phyloP scores from a whole-genome alignment of 2,329 filamentous ascomycete genomes.

The Epichloe amarillans region DNA sequence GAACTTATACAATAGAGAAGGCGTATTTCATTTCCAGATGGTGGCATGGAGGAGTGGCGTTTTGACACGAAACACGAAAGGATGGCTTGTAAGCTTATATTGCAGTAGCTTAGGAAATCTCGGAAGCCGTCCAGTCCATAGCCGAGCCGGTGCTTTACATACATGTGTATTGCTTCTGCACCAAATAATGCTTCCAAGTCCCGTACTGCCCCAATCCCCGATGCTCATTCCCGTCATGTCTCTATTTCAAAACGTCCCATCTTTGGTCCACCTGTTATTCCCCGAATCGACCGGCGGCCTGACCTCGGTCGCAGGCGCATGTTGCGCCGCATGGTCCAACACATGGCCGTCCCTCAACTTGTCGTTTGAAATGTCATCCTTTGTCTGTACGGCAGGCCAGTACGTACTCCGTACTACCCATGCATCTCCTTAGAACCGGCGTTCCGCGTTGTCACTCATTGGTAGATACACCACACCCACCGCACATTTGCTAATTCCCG shows the following conservation, averaged over 20 bases:
- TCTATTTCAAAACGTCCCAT: no score
- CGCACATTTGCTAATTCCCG: no score
- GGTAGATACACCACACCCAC: no score
- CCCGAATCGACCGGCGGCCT: no score
- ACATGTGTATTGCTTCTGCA: no score
- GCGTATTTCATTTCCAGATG: background rate
- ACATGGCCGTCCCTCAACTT: background rate
- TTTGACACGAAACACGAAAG: background rate
- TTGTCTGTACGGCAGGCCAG: constrained; percentile 14
- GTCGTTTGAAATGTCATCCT: constrained; percentile 34
- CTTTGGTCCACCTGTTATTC: no score
- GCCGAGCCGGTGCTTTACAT: background rate
- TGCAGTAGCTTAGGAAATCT: background rate
- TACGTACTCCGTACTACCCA: no score
- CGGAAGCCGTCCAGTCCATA: background rate
- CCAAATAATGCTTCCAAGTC: no score
- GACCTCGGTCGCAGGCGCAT: no score
- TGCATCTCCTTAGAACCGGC: no score
- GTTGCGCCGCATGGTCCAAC: no score
- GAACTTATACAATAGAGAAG: background rate
- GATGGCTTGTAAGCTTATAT: background rate
- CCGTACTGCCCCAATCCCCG: background rate
- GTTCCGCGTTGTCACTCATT: no score
- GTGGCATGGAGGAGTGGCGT: background rate
- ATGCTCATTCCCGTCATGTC: background rate